Percentiles rank a stretch among this genome's conserved stretches.
phyloP scores from a whole-genome alignment of 2,329 filamentous ascomycete genomes.

The Pestalotiopsis sp. region DNA sequence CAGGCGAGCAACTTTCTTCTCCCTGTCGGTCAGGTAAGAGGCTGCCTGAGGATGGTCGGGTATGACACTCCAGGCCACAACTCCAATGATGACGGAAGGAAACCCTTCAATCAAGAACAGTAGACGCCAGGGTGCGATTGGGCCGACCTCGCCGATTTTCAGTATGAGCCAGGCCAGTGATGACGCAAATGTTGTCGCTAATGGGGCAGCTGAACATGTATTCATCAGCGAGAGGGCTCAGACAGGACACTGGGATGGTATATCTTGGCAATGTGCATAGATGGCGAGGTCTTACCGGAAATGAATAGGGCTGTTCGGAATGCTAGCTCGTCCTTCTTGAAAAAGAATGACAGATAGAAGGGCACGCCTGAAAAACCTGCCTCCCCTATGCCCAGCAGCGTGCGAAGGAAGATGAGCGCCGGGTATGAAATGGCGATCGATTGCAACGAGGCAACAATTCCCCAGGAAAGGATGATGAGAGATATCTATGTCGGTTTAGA shows the following conservation, averaged over 20 bases:
- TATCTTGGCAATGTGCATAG: neutral
- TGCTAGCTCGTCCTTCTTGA: slow-evolving; percentile 71
- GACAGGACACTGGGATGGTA: neutral
- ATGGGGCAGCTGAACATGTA: slow-evolving; percentile 65
- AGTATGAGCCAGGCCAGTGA: slow-evolving; percentile 79
- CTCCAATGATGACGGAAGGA: slow-evolving; percentile 74
- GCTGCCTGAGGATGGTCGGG: slow-evolving; percentile 75
- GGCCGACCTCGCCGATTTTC: slow-evolving; percentile 62
- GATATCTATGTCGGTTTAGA: slow-evolving; percentile 17
- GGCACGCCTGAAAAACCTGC: slow-evolving; percentile 67
- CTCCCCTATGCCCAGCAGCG: slow-evolving; percentile 63
- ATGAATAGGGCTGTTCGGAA: slow-evolving; percentile 86
- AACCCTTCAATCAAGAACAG: slow-evolving; percentile 86
- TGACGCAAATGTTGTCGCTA: slow-evolving; percentile 82
- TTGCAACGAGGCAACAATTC: slow-evolving; percentile 76
- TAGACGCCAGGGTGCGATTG: slow-evolving; percentile 82
- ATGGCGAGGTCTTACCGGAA: slow-evolving; percentile 52
- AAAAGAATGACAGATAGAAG: slow-evolving; percentile 67
- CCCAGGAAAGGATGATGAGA: slow-evolving; percentile 75
- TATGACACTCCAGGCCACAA: slow-evolving; percentile 73
- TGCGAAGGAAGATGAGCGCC: slow-evolving; percentile 55
- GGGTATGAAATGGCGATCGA: slow-evolving; percentile 65
- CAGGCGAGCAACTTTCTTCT: slow-evolving; percentile 70
- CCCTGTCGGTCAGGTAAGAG: slow-evolving; percentile 60
- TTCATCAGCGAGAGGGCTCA: neutral